A percentile compares a stretch with the other conserved stretches of the same genome.
Evolutionary conservation across 2,329 filamentous ascomycete genomes (phyloP).

Genomic region (Ophiostoma ulmi): DNA sequence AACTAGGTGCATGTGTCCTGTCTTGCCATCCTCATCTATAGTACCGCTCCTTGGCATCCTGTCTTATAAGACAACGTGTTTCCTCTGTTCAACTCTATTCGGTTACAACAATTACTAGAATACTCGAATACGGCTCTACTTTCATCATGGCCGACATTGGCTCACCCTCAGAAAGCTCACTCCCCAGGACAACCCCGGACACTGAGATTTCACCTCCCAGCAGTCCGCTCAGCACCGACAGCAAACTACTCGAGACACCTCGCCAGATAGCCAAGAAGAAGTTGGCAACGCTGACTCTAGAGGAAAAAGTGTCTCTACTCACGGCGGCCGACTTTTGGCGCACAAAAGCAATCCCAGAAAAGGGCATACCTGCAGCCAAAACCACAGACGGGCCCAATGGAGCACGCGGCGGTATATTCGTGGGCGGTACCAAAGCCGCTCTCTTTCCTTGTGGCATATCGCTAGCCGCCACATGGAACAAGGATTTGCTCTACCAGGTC

Average conservation of each 20-base stretch:
- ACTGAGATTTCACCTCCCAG: background rate
- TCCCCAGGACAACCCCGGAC: background rate
- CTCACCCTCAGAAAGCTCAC: background rate
- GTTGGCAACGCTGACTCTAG: background rate
- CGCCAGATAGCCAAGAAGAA: background rate
- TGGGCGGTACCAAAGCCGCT: constrained; percentile 65
- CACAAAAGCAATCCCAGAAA: constrained; percentile 57
- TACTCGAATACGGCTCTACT: too few species aligned
- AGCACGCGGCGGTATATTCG: constrained; percentile 62
- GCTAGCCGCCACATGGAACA: constrained; percentile 74
- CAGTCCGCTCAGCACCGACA: background rate
- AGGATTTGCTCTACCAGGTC: constrained; percentile 59
- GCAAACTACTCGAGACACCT: background rate
- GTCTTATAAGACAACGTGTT: background rate
- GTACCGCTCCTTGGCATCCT: background rate
- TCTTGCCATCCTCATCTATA: background rate
- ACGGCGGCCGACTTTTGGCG: constrained; percentile 66
- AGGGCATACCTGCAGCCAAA: constrained; percentile 60
- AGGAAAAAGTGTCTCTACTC: constrained; percentile 50
- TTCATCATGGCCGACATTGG: background rate
- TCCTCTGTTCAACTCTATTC: background rate
- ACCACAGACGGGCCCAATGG: constrained; percentile 67
- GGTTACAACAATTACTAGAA: background rate
- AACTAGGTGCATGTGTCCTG: background rate
- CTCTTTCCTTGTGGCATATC: constrained; percentile 76